Base-by-base conservation (phyloP, 306 rosid genomes). In the Gleditsia sinensis region DNA sequence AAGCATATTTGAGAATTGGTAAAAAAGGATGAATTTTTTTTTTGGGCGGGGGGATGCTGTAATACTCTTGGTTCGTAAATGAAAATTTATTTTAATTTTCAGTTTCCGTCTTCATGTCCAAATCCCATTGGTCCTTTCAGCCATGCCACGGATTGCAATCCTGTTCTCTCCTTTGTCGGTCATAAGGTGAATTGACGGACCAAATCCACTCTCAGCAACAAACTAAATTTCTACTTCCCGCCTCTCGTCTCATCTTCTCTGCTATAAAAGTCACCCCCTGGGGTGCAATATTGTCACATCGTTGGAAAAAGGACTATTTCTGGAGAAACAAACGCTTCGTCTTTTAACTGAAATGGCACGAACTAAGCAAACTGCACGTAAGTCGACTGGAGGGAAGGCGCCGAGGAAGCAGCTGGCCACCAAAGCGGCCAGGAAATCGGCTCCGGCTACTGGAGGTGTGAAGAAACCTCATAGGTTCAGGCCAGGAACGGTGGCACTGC, bases 391-490 rank as follows among this genome's bases (percentile, higher is more conserved):
- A 51, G 90, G 96, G 27, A 91, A 91, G 72, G 92, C 92, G 0
- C 94, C 96, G 1, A 68, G 94, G 75, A 88, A 88, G 83, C 93
- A 88, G 21, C 69, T 91, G 17, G 96, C 96, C 0, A 88, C 96
- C 0, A 88, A 88, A 55, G 93, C 94, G 0, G 94, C 96, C 0
- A 65, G 94, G 23, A 91, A 91, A 54, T 88, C 93, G 0, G 96
- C 96, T 0, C 96, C 93, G 62, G 93, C 96, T 0, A 91, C 94
- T 39, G 96, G 94, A 17, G 94, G 96, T 7, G 92, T 88, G 60
- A 88, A 91, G 90, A 91, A 91, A 73, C 91, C 93, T 0, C 96
- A 91, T 40, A 62, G 96, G 0, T 91, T 88, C 85, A 80, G 96
- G 81, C 96, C 91, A 0, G 92, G 93, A 0, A 91, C 93, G 0